Evolutionary conservation across 2,329 filamentous ascomycete species (phyloP).

Genomic region (Dothideomycetes sp.): DNA sequence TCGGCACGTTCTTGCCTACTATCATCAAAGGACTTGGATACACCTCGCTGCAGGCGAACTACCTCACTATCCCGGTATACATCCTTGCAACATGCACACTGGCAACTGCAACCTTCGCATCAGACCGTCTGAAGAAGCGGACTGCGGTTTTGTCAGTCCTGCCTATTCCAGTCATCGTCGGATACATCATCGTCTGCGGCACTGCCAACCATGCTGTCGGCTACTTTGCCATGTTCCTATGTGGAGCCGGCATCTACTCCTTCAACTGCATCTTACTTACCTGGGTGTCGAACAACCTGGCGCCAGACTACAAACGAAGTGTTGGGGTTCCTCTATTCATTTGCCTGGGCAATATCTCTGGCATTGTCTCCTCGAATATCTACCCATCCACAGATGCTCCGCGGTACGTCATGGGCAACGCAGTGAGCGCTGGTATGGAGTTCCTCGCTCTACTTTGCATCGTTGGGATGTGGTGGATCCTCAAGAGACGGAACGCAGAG

Average conservation of each 20-base stretch:
- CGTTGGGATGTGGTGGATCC: slow-evolving; percentile 14
- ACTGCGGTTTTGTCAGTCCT: slow-evolving; percentile 19
- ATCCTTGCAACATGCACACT: slow-evolving; percentile 13
- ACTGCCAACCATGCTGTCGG: slow-evolving; percentile 14
- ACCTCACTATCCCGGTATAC: slow-evolving; percentile 27
- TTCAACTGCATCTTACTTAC: slow-evolving; percentile 16
- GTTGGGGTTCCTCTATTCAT: slow-evolving; percentile 20
- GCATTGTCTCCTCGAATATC: slow-evolving; percentile 20
- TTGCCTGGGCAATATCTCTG: slow-evolving; percentile 21
- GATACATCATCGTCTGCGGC: slow-evolving; percentile 23
- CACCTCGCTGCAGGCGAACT: slow-evolving; percentile 18
- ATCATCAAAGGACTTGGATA: slow-evolving; percentile 24
- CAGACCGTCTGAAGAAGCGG: slow-evolving; percentile 15
- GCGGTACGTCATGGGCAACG: slow-evolving; percentile 19
- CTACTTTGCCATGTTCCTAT: slow-evolving; percentile 18
- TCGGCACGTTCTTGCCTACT: slow-evolving; percentile 25
- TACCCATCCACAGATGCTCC: slow-evolving; percentile 18
- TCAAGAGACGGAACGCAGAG: slow-evolving; percentile 15
- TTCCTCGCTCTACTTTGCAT: slow-evolving; percentile 14
- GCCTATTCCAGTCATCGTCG: slow-evolving; percentile 19
- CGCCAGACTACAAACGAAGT: slow-evolving; percentile 22
- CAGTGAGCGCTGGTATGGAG: slow-evolving; percentile 14
- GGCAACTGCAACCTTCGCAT: slow-evolving; percentile 4
- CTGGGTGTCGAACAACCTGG: slow-evolving; percentile 23
- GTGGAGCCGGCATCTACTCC: slow-evolving; percentile 17